Base-by-base conservation (phyloP, 495 filamentous ascomycete genomes). In the Penicillium antarcticum region DNA sequence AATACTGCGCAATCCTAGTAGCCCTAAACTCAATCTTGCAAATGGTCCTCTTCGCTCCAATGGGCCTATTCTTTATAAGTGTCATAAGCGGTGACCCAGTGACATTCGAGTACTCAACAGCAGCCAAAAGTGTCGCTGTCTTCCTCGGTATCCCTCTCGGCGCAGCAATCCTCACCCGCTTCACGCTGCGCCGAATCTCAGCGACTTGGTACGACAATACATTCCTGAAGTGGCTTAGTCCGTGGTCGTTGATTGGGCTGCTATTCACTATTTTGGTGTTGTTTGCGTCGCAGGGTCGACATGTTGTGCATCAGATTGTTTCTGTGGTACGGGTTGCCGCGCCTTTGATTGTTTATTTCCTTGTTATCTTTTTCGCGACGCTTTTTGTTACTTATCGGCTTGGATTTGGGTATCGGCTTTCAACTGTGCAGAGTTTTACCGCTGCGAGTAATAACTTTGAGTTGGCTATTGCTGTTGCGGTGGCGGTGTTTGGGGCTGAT, bases 401-500 rank as follows among this genome's bases (percentile, higher is more conserved):
- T n/a, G 87, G 89, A 0, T 92, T 92, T 58, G 82, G 83, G 0
- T 96, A 96, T 61, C 72, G 70, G 39, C 60, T 91, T 2, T 79
- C 80, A 1, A 78, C 80, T 10, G 95, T 92, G 10, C 92, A 96
- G 71, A 89, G 88, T 58, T 94, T 96, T 57, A 96, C 92, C 1
- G 92, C 92, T 5, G 92, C 92, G 3, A 96, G 91, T 65, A 97
- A 97, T 55, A 96, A 96, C 60, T 96, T 97, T 59, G 92, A 96
- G 73, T 69, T 96, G 14, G 92, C 92, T 0, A 95, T 97, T 70
- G 92, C 92, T 1, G 91, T 97, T 2, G 91, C 89, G 2, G 84
- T 96, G 4, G 89, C 91, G 3, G 84, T 86, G 3, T 96, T 86
- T 72, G 92, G 92, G 0, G 79, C 87, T 1, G 70, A 84, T 23